Base-by-base conservation (phyloP, 2,329 filamentous ascomycete species). In the Cladophialophora carrionii region DNA sequence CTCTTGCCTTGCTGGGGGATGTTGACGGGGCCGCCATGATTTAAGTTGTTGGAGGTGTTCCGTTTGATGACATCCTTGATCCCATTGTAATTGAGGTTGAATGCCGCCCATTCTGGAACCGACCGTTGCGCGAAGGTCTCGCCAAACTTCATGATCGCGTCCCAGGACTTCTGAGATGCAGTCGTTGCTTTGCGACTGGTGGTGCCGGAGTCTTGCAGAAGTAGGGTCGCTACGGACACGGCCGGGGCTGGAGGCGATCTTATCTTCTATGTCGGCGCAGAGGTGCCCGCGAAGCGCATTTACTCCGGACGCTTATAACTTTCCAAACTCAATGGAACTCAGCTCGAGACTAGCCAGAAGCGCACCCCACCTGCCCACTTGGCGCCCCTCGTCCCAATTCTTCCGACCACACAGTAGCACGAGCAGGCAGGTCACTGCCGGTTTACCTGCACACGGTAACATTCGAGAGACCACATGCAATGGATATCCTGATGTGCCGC, bases 31-130 rank as follows among this genome's bases (percentile, higher is more conserved):
- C 82, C 83, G 31, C 81, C 82, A 56, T 87, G 88, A 76, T 88
- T 43, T 20, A 43, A 20, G 37, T n/a, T 86, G 52, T 84, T 85
- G 12, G 88, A 89, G 1, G 91, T 96, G 74, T 92, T 86, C 66
- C 85, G 85, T 76, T 94, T 95, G 81, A 96, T 94, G 73, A 91
- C 84, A 76, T 90, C 85, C 78, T 96, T 96, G 69, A 96, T 84
- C 56, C 90, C 90, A 76, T 94, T 91, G 82, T 96, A 96, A 77
- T 95, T 91, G 77, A 96, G 87, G 77, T 96, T 95, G 76, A 93
- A 89, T 70, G 91, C 83, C 73, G 85, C 90, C 90, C 90, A 95
- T 85, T 90, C 87, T 69, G 90, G 90, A 73, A 92, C 90, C 54
- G 90, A 93, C 76, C 90, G 85, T 77, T 86, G 84, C 75, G 88